Evolutionary conservation across 192 early-diverging fungal species (phyloP), one percentile per base, ranked within the genome.

Genomic region (Coemansia sp.): DNA sequence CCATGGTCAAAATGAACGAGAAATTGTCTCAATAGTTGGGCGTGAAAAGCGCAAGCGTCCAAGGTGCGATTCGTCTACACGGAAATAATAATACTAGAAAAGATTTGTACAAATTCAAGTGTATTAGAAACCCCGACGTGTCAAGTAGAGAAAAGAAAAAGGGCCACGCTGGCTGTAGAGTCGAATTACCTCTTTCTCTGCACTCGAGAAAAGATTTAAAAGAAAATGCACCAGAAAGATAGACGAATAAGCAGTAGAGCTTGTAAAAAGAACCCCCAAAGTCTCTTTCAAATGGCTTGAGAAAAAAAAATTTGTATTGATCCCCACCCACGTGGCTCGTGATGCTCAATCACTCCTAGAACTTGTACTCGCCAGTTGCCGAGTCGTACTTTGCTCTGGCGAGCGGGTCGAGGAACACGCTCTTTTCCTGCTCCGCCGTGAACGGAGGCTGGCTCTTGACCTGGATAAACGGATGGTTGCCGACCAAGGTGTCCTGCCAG

Each of bases 401-500:
- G 18, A 69, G 68, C 7, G 74, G 74, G 36, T 76, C n/a, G 10
- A 76, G 55, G 45, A 60, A 64, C 6, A 76, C 61, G 1, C 25
- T 25, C 28, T 66, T 56, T 21, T 76, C 68, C 38, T 76, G 74
- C 23, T 66, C 47, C 12, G 28, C 56, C 1, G 74, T 76, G 34
- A 63, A 76, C 7, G 74, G 74, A 18, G 74, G 60, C 1, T 50
- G 56, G 59, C 43, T 45, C 18, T 77, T 77, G 33, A 61, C 36
- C 47, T 79, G 71, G 1, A 79, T 62, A 48, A 79, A 74, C 5
- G 65, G 28, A 35, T 79, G 71, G 25, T 69, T 74, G 20, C 77
- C 77, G 31, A 79, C 62, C 34, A 79, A 50, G 0, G 57, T 60
- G 13, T 79, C 68, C 18, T 73, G 77, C 77, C 77, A 73, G 62